Percentiles rank a stretch among this genome's conserved stretches.
These are phyloP conservation scores for Saccharomyces pastorianus DNA, from an alignment of 1,139 yeast genomes.

Conservation along the genomic window DNA sequence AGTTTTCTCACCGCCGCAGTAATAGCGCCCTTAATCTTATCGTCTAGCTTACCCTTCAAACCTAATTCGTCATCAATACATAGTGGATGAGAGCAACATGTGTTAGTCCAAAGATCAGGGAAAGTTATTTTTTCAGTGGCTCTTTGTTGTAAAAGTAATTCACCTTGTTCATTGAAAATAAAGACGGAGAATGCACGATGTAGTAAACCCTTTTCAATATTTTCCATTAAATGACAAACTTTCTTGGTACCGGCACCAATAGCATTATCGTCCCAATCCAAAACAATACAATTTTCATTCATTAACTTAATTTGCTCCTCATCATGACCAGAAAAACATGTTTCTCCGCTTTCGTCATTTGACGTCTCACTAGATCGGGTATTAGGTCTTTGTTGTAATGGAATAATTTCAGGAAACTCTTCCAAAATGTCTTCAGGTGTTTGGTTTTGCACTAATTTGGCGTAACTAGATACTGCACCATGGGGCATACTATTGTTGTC, in stretches of 20 bases:
- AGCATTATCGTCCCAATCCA: conserved; percentile 80
- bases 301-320: conserved; percentile 87
- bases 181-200: conserved; percentile 96
- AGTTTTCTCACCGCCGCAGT: conserved; percentile 87
- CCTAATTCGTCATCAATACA: conserved; percentile 80
- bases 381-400: conserved; percentile 31
- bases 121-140: conserved; percentile 95
- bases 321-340: conserved; percentile 73
- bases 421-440: conserved; percentile 42
- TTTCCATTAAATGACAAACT: conserved; percentile 81
- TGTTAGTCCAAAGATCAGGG: conserved; percentile 95
- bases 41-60: conserved; percentile 37
- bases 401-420: conserved; percentile 57
- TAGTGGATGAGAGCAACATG: conserved; percentile 96
- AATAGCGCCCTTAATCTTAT: conserved; percentile 70
- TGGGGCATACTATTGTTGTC: background rate
- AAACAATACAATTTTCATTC: conserved; percentile 94
- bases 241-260: conserved; percentile 93
- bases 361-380: conserved; percentile 27
- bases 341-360: conserved; percentile 21
- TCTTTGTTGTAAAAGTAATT: conserved; percentile 82
- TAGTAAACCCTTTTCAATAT: conserved; percentile 73
- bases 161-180: conserved; percentile 67
- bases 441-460: conserved; percentile 46
- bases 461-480: conserved; percentile 31